phyloP scores from a whole-genome alignment of 441 rosid genomes.

The Eutrema salsugineum region DNA sequence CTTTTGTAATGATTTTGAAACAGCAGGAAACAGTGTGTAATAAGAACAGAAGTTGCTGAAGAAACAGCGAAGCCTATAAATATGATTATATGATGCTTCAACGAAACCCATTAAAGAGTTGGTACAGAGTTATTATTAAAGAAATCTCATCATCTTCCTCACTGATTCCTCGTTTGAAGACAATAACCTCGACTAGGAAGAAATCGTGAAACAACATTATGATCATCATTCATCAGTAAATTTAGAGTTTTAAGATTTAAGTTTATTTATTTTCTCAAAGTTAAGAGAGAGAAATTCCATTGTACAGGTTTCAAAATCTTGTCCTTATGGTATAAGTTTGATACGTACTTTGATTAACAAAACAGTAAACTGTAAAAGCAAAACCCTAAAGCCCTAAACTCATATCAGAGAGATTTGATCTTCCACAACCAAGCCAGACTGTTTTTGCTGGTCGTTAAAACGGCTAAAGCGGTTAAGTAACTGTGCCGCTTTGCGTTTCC shows the following conservation, averaged over 20 bases:
- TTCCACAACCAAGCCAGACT: conserved; percentile 17
- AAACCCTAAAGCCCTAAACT: neutral
- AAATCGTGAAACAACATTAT: neutral
- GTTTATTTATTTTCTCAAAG: too few species aligned
- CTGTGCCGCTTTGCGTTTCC: conserved; percentile 85
- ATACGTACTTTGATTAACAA: too few species aligned
- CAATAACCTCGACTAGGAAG: neutral
- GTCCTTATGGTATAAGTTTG: neutral
- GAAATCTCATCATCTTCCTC: neutral
- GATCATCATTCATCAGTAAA: too few species aligned
- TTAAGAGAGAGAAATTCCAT: neutral
- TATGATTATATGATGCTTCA: neutral
- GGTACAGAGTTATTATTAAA: neutral
- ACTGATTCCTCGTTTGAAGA: neutral
- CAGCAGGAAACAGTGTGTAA: too few species aligned
- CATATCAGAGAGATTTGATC: conserved; percentile 16
- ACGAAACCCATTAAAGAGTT: neutral
- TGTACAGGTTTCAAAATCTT: conserved; percentile 4
- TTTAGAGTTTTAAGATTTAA: too few species aligned
- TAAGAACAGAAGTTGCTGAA: neutral
- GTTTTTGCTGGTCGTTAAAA: conserved; percentile 61
- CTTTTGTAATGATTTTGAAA: too few species aligned
- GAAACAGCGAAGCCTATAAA: neutral
- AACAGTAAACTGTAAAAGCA: neutral
- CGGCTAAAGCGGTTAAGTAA: conserved; percentile 67